A percentile compares a stretch with the other conserved stretches of the same genome.
phyloP scores from a whole-genome alignment of 2,329 filamentous ascomycete species.

The Penicillium occitanis region DNA sequence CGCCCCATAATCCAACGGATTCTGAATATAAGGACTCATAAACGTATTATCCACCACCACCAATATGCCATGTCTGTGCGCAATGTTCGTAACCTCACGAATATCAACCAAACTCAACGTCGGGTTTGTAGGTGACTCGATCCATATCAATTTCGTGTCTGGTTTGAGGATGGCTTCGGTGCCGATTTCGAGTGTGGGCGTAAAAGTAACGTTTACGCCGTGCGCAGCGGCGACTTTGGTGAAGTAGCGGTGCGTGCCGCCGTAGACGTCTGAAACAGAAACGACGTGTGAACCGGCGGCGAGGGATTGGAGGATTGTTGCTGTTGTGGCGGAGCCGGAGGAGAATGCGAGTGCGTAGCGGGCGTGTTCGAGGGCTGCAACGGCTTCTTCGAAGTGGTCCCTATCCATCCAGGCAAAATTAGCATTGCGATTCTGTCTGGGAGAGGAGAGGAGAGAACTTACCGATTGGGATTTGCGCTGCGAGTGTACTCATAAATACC shows the following conservation, averaged over 20 bases:
- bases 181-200: conserved; percentile 85
- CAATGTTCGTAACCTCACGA: conserved; percentile 74
- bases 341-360: conserved; percentile 91
- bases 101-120: conserved; percentile 93
- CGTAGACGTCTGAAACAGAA: conserved; percentile 96
- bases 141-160: conserved; percentile 94
- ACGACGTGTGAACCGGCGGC: conserved; percentile 90
- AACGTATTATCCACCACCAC: conserved; percentile 99
- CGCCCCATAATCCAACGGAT: conserved; percentile 89
- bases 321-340: conserved; percentile 90
- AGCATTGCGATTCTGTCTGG: conserved; percentile 1
- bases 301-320: conserved; percentile 87
- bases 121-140: conserved; percentile 92
- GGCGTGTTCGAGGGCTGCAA: conserved; percentile 89
- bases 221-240: conserved; percentile 95
- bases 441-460: conserved; percentile 24
- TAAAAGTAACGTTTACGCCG: conserved; percentile 92
- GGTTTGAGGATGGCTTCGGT: conserved; percentile 79
- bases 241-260: conserved; percentile 97
- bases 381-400: conserved; percentile 86
- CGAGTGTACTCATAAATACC: conserved; percentile 91
- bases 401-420: conserved; percentile 41
- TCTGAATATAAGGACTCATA: conserved; percentile 93
- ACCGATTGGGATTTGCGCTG: conserved; percentile 87
- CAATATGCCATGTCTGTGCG: conserved; percentile 82